phyloP scores from a whole-genome alignment of 2,329 filamentous ascomycete species.

The Cladosporium sp. region DNA sequence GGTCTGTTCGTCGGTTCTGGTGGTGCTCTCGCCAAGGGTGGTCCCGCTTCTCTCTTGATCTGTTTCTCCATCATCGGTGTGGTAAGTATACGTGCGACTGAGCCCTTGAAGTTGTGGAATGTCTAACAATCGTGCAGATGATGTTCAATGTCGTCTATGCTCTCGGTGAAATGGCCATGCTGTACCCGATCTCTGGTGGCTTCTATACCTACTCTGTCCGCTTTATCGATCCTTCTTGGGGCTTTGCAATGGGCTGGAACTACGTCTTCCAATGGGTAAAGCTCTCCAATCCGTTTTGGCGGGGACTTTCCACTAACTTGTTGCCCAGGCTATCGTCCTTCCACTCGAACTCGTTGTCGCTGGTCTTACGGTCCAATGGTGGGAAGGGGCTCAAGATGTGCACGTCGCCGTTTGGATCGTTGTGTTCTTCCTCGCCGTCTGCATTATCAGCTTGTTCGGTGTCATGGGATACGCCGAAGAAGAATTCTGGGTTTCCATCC shows the following conservation, averaged over 20 bases:
- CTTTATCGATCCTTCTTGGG: conserved; percentile 48
- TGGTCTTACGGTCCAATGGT: conserved; percentile 33
- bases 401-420: conserved; percentile 77
- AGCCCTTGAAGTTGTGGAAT: neutral
- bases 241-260: conserved; percentile 37
- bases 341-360: conserved; percentile 35
- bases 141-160: conserved; percentile 47
- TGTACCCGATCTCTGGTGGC: conserved; percentile 46
- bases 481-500: conserved; percentile 33
- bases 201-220: conserved; percentile 46
- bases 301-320: neutral
- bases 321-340: conserved; percentile 24
- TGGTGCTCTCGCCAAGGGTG: conserved; percentile 50
- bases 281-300: neutral
- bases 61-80: conserved; percentile 38
- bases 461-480: conserved; percentile 57
- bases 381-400: conserved; percentile 40
- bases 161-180: conserved; percentile 44
- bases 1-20: conserved; percentile 59
- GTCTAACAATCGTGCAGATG: conserved; percentile 32
- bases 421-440: conserved; percentile 74
- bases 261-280: conserved; percentile 35
- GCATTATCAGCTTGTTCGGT: conserved; percentile 83
- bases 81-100: conserved; percentile 26
- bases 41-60: conserved; percentile 47